These are phyloP conservation scores for Cladosporium sp. DNA, from an alignment of 2,329 filamentous ascomycete species.

Conservation along the genomic window DNA sequence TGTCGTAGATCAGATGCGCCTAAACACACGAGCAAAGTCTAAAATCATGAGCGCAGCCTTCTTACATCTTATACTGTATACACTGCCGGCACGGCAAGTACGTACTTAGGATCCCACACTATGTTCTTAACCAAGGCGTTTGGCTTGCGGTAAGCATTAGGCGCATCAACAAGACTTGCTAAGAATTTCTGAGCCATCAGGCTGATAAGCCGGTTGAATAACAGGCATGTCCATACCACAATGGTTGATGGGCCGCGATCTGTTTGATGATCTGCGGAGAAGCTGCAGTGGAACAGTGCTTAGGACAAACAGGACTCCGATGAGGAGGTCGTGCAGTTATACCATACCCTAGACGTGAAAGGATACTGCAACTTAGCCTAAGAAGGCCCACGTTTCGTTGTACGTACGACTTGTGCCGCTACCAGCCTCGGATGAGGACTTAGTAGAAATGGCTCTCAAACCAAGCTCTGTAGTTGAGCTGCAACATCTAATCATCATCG, in stretches of 20 bases:
- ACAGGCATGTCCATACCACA: background rate
- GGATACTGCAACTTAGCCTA: background rate
- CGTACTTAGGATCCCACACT: background rate
- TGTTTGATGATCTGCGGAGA: slow-evolving; percentile 1
- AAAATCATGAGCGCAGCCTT: background rate
- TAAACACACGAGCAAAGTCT: background rate
- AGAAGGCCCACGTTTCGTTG: background rate
- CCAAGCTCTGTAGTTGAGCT: background rate
- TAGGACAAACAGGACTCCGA: slow-evolving; percentile 12
- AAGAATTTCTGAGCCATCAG: background rate
- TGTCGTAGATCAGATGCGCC: background rate
- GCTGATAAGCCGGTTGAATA: slow-evolving; percentile 9
- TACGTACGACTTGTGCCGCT: background rate
- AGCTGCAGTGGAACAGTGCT: background rate
- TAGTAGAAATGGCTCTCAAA: background rate
- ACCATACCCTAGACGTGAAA: background rate
- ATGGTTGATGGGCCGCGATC: background rate
- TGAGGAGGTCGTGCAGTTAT: background rate
- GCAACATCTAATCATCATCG: background rate
- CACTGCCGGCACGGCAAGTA: background rate
- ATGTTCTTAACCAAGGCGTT: background rate
- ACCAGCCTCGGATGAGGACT: background rate
- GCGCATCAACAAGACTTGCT: slow-evolving; percentile 14
- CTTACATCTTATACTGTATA: background rate
- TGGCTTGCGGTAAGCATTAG: slow-evolving; percentile 13